phyloP scores from a whole-genome alignment of 805 yeast genomes.

The Suhomyces emberorum region DNA sequence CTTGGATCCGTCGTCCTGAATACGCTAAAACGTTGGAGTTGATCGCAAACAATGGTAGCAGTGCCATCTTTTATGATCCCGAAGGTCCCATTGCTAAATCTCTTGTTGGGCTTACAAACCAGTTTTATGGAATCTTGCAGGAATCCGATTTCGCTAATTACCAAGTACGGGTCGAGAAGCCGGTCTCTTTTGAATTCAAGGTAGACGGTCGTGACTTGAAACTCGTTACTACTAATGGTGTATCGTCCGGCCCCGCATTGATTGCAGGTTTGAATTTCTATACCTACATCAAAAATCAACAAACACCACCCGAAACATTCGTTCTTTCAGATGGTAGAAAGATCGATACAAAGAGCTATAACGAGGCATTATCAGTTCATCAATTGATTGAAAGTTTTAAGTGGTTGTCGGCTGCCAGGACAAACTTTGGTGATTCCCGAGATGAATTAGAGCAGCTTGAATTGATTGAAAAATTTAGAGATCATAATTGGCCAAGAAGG shows the following conservation, averaged over 20 bases:
- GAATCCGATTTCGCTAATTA: constrained; percentile 66
- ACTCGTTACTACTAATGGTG: constrained; percentile 56
- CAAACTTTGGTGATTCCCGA: constrained; percentile 72
- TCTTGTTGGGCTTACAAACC: constrained; percentile 48
- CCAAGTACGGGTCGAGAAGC: constrained; percentile 44
- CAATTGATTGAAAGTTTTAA: constrained; percentile 83
- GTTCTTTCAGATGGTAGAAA: no score
- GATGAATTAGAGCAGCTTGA: constrained; percentile 23
- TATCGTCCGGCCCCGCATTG: constrained; percentile 82
- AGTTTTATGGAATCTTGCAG: constrained; percentile 65
- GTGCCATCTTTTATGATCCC: constrained; percentile 80
- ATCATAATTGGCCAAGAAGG: constrained; percentile 54
- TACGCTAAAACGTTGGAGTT: constrained; percentile 64
- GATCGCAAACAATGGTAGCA: constrained; percentile 75
- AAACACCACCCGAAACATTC: no score
- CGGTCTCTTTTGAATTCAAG: constrained; percentile 18
- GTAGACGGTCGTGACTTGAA: constrained; percentile 16
- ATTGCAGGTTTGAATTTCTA: constrained; percentile 69
- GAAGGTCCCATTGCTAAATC: constrained; percentile 66
- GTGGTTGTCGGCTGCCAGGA: constrained; percentile 86
- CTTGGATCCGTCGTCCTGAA: constrained; percentile 53
- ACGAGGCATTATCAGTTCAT: constrained; percentile 47
- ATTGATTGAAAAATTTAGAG: constrained; percentile 42
- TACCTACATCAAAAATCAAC: constrained; percentile 26
- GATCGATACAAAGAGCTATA: constrained; percentile 9